These are phyloP conservation scores for Coemansia sp. DNA, from an alignment of 192 early-diverging fungal genomes.

Conservation along the genomic window DNA sequence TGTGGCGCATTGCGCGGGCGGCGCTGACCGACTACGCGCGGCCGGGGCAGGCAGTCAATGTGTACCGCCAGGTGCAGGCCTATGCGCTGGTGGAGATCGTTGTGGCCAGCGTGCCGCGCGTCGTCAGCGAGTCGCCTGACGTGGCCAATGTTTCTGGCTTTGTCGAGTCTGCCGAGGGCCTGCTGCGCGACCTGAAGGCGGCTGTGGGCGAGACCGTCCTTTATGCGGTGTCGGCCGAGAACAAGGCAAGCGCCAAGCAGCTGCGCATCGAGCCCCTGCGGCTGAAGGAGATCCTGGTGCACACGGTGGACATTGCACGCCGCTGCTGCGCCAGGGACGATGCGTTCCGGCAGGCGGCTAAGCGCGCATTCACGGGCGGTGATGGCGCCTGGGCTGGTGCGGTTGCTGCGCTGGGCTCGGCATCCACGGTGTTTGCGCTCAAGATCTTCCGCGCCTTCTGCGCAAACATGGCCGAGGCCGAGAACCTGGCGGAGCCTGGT, in stretches of 20 bases:
- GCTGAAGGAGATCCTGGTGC: conserved; percentile 36
- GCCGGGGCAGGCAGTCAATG: conserved; percentile 59
- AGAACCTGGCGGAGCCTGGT: neutral
- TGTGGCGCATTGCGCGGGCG: conserved; percentile 63
- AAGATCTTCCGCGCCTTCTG: conserved; percentile 19
- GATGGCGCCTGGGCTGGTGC: conserved; percentile 24
- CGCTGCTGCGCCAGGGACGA: conserved; percentile 14
- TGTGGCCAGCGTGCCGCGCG: conserved; percentile 5
- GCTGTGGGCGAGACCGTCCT: conserved; percentile 24
- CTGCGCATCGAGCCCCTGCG: conserved; percentile 25
- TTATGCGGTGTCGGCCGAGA: conserved; percentile 26
- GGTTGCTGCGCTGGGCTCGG: conserved; percentile 13
- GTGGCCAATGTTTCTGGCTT: neutral
- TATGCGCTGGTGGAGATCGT: conserved; percentile 42
- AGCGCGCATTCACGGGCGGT: conserved; percentile 4
- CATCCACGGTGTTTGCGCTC: conserved; percentile 16
- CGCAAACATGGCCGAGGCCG: conserved; percentile 1
- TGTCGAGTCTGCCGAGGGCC: conserved; percentile 2
- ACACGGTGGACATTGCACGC: conserved; percentile 12
- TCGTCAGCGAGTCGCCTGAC: conserved; percentile 8
- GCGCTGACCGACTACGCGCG: conserved; percentile 57
- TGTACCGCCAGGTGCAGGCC: conserved; percentile 66
- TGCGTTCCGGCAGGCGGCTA: conserved; percentile 6
- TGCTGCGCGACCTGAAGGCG: conserved; percentile 13
- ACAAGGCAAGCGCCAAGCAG: conserved; percentile 15